Evolutionary conservation across 352 stramenopile genomes (phyloP), one percentile per base, ranked within the genome.

Genomic region (Aphanomyces astaci): DNA sequence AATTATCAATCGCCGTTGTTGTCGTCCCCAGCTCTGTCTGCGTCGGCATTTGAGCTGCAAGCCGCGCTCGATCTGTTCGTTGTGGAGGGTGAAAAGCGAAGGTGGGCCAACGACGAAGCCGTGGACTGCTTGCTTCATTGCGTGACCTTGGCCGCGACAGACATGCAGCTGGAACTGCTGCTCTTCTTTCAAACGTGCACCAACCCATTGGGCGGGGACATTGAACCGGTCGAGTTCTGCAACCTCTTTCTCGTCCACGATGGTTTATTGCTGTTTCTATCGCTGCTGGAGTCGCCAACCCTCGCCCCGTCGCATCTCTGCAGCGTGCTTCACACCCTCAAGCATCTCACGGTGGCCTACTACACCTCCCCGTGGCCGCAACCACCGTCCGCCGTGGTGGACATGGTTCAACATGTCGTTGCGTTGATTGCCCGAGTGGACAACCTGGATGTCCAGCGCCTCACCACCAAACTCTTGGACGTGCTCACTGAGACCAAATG

Each of bases 181-280:
- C 43, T 68, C 0, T 59, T 60, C 36, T 60, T 68, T n/a, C 62
- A 68, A 43, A 24, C 49, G 32, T 68, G 48, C 22, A 68, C 62
- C 3, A 31, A 51, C 13, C 62, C 62, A 24, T 40, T 59, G 25
- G 51, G 51, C n/a, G 51, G 51, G 25, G 56, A 63, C 54, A 40
- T 60, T 19, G 22, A 51, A 11, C 43, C 62, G 62, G 22, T 22
- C 22, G 40, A 19, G n/a, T 68, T 68, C 27, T 57, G 43, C 51
- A 32, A 68, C n/a, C 25, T 68, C 2, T 43, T 68, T 32, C 24
- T 68, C 4, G 28, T 5, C 10, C 30, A 62, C 27, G 62, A n/a
- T 28, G 62, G 62, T 3, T 19, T 48, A 2, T 25, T 25, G n/a
- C 49, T 59, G 17, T 60, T 68, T 32, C n/a, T 52, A n/a, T n/a